These are phyloP conservation scores for Colletotrichum sp. DNA, from an alignment of 2,329 filamentous ascomycete species.

Conservation along the genomic window DNA sequence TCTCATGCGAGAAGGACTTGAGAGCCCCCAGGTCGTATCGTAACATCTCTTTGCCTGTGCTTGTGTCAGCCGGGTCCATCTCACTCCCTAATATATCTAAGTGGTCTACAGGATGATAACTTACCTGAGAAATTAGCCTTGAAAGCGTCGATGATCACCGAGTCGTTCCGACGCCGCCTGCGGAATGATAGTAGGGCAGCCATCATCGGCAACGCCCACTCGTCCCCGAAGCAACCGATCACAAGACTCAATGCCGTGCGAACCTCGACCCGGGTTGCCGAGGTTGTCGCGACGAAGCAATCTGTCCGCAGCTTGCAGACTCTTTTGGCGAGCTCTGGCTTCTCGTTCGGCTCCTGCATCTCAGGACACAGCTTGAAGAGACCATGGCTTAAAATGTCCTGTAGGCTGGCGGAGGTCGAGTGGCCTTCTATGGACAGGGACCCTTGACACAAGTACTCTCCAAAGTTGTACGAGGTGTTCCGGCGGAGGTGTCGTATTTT, in stretches of 20 bases:
- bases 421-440: background rate
- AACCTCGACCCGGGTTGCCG: background rate
- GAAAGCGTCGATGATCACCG: background rate
- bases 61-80: background rate
- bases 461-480: background rate
- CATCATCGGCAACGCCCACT: background rate
- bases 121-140: background rate
- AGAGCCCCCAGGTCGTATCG: background rate
- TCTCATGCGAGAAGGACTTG: background rate
- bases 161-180: background rate
- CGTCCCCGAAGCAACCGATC: background rate
- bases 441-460: background rate
- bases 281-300: background rate
- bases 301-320: background rate
- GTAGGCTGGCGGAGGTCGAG: background rate
- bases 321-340: background rate
- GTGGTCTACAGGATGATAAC: rapidly evolving
- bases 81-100: background rate
- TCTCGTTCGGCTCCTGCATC: background rate
- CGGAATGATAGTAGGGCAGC: background rate
- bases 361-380: background rate
- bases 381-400: background rate
- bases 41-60: background rate
- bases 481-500: background rate
- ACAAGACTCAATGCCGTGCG: background rate